Evolutionary conservation across 2,329 filamentous ascomycete species (phyloP), one percentile per base, ranked within the genome.

Genomic region (Hypomyces perniciosus): DNA sequence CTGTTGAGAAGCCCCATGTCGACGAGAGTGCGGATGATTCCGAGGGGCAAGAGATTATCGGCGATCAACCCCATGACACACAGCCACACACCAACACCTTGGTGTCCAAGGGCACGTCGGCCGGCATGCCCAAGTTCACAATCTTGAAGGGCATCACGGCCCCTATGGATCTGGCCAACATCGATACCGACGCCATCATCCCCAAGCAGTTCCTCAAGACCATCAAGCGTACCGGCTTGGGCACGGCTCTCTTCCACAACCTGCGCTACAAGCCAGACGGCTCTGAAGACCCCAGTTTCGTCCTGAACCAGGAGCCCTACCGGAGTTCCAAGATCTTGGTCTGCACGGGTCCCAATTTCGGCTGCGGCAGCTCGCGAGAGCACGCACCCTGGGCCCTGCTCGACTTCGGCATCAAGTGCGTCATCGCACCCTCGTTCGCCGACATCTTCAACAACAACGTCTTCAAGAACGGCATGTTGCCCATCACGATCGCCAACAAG

Each of bases 391-490:
- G 93, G 93, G 92, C 93, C 5, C 80, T 97, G 27, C 84, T 95
- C 51, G 93, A 97, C 72, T 97, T 97, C 62, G 93, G 93, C 59
- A 96, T 99, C 74, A 89, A 86, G 66, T 92, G 86, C 68, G 79
- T 97, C 63, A 95, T 97, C 60, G 93, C 92, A 1, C 89, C 90
- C 1, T 91, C 87, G 1, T 83, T 80, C 55, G 74, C 70, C 53
- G 70, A 72, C 53, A 99, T 99, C 70, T 96, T 96, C 83, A 95
- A 92, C 82, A 96, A 96, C 82, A 99, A 99, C 78, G 93, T 88
- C n/a, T 97, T 96, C 81, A 97, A 99, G 80, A 99, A 99, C 75
- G 92, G 92, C 74, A 97, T 97, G 93, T 77, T 97, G 56, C 91
- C 92, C 44, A 83, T 97, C 54, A 72, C 78, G 53, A 86, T 97